Conservation (phyloP, 768 basidiomycete species). For the Boletus vinaceobasis region DNA sequence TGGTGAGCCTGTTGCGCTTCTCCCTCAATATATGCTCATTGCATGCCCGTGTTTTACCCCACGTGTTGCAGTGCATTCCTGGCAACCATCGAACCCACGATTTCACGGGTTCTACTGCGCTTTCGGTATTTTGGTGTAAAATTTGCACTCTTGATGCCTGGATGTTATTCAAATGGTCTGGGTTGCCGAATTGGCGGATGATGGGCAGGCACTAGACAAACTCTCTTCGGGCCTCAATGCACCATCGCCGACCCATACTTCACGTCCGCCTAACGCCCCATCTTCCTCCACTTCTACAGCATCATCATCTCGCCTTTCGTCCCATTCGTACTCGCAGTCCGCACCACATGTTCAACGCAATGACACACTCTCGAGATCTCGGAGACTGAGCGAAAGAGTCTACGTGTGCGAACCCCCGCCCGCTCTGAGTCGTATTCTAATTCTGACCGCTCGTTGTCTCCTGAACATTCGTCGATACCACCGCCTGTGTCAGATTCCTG, state of each 20-base stretch:
- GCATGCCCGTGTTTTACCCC: conserved; percentile 28
- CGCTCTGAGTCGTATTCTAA: conserved; percentile 29
- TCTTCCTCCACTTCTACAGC: conserved; percentile 36
- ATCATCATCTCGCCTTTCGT: conserved; percentile 35
- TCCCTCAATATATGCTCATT: conserved; percentile 21
- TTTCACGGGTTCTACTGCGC: not conserved
- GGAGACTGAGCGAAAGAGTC: conserved; percentile 77
- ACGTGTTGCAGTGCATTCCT: conserved; percentile 29
- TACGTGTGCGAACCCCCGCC: conserved; percentile 32
- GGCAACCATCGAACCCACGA: conserved; percentile 6
- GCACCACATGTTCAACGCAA: conserved; percentile 25
- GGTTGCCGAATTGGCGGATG: not conserved
- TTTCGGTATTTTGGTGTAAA: conserved; percentile 3
- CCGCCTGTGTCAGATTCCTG: conserved; percentile 24
- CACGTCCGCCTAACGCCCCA: conserved; percentile 34
- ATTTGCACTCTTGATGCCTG: conserved; percentile 8
- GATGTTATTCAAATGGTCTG: conserved; percentile 17
- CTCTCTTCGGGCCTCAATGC: conserved; percentile 58
- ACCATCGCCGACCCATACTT: conserved; percentile 48
- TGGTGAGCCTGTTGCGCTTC: conserved; percentile 46
- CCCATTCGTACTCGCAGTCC: conserved; percentile 31
- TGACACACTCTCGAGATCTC: conserved; percentile 62
- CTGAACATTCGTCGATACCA: conserved; percentile 37
- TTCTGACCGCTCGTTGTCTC: conserved; percentile 37
- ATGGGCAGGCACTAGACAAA: conserved; percentile 60